Evolutionary conservation across 306 rosid species (phyloP).

Genomic region (Betula pendula): DNA sequence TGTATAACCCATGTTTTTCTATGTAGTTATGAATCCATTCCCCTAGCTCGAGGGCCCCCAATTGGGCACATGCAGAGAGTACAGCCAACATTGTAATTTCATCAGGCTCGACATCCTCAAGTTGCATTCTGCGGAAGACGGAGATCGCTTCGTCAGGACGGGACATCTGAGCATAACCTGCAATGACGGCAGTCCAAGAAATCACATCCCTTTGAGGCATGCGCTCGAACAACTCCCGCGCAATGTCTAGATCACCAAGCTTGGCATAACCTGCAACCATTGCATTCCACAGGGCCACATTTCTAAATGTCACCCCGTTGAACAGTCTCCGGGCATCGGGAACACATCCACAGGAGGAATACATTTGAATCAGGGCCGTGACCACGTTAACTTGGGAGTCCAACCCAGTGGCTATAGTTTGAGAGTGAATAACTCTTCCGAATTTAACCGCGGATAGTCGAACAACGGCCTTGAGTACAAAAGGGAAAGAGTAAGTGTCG

Average conservation of each 20-base stretch:
- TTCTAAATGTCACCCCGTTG: slow-evolving; percentile 28
- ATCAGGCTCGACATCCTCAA: slow-evolving; percentile 58
- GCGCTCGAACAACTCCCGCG: slow-evolving; percentile 50
- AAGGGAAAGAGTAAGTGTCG: slow-evolving; percentile 62
- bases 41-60: slow-evolving; percentile 70
- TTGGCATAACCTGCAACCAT: slow-evolving; percentile 61
- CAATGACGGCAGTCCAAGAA: slow-evolving; percentile 64
- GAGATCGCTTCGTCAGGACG: slow-evolving; percentile 52
- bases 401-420: slow-evolving; percentile 46
- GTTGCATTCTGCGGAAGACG: slow-evolving; percentile 56
- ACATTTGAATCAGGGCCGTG: slow-evolving; percentile 55
- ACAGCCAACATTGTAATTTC: slow-evolving; percentile 55
- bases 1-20: slow-evolving; percentile 36
- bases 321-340: slow-evolving; percentile 55
- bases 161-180: slow-evolving; percentile 47
- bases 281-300: slow-evolving; percentile 50
- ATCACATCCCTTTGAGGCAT: slow-evolving; percentile 55
- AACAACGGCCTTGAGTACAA: slow-evolving; percentile 52
- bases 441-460: slow-evolving; percentile 16
- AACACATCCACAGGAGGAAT: slow-evolving; percentile 45
- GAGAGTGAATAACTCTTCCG: slow-evolving; percentile 54
- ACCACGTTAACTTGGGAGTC: slow-evolving; percentile 27
- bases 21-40: slow-evolving; percentile 65
- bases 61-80: slow-evolving; percentile 70
- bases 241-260: slow-evolving; percentile 47